Percentiles rank a stretch among this genome's conserved stretches.
Evolutionary conservation across 345 rosid species (phyloP).

Genomic region (Theobroma cacao): DNA sequence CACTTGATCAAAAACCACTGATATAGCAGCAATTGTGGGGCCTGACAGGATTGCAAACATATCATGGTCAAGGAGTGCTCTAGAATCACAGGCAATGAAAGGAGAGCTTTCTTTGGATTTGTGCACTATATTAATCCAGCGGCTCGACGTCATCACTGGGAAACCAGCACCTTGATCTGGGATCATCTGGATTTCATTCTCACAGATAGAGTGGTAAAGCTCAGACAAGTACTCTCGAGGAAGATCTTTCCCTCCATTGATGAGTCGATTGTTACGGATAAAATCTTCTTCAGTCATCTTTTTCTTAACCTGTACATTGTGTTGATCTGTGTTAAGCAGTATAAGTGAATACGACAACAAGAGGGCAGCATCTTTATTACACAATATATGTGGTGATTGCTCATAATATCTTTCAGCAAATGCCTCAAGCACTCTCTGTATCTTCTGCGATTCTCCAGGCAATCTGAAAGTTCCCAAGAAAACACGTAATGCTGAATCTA

Average conservation of each 20-base stretch:
- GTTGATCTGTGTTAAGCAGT: constrained; percentile 74
- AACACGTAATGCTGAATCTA: constrained; percentile 70
- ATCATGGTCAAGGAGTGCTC: constrained; percentile 52
- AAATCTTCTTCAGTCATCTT: constrained; percentile 83
- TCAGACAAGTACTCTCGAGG: constrained; percentile 68
- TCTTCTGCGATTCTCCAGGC: constrained; percentile 86
- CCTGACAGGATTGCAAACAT: constrained; percentile 62
- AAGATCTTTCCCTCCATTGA: constrained; percentile 72
- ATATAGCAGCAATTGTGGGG: constrained; percentile 68
- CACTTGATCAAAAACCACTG: constrained; percentile 72
- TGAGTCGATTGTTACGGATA: constrained; percentile 61
- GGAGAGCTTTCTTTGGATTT: constrained; percentile 59
- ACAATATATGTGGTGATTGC: constrained; percentile 61
- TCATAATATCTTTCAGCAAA: constrained; percentile 81
- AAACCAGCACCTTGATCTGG: constrained; percentile 62
- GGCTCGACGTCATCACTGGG: constrained; percentile 55
- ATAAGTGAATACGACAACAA: constrained; percentile 73
- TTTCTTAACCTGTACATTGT: constrained; percentile 69
- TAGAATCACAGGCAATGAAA: constrained; percentile 50
- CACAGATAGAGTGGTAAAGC: constrained; percentile 61
- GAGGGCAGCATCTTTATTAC: constrained; percentile 64
- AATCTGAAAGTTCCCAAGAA: constrained; percentile 72
- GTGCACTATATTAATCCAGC: constrained; percentile 63
- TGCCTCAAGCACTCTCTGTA: constrained; percentile 79
- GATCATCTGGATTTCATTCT: constrained; percentile 69